These are phyloP conservation scores for Vicia sativa DNA, from an alignment of 306 rosid species.

Conservation along the genomic window DNA sequence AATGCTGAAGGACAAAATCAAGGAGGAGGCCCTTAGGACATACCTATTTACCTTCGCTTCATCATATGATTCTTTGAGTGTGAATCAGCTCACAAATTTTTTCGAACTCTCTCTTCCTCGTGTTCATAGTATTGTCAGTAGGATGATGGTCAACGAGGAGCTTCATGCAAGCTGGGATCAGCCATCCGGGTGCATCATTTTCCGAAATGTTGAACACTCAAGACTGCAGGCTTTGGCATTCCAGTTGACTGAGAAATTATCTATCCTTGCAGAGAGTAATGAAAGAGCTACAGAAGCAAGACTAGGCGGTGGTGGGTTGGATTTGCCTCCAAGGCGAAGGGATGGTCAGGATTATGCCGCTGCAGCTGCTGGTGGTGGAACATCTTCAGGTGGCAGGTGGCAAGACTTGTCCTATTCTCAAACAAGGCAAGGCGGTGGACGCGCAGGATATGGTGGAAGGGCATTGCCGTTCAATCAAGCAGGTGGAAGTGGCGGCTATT, in stretches of 20 bases:
- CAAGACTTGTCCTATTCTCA: constrained; percentile 65
- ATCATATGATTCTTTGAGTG: constrained; percentile 73
- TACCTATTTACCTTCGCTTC: constrained; percentile 86
- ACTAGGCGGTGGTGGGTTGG: constrained; percentile 85
- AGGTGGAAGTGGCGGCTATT: constrained; percentile 49
- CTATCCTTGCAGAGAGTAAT: constrained; percentile 84
- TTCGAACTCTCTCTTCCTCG: constrained; percentile 71
- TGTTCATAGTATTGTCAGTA: constrained; percentile 72
- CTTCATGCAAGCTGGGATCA: constrained; percentile 81
- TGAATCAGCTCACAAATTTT: constrained; percentile 71
- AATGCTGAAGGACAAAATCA: constrained; percentile 80
- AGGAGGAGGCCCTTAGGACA: constrained; percentile 93
- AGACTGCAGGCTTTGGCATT: constrained; percentile 81
- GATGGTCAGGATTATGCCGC: constrained; percentile 81
- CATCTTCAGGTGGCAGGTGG: constrained; percentile 69
- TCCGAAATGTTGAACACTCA: constrained; percentile 60
- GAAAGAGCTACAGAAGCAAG: constrained; percentile 92
- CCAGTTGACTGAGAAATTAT: constrained; percentile 79
- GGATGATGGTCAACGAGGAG: constrained; percentile 96
- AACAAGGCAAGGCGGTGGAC: constrained; percentile 75
- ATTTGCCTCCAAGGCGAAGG: constrained; percentile 77
- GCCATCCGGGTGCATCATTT: constrained; percentile 59
- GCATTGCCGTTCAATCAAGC: constrained; percentile 49
- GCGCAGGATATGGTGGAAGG: constrained; percentile 68
- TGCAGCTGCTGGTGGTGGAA: constrained; percentile 43